Percentiles rank a stretch among this genome's conserved stretches.
Conservation (phyloP, 78 protist genomes). For the Dictyostelium firmibasis region DNA sequence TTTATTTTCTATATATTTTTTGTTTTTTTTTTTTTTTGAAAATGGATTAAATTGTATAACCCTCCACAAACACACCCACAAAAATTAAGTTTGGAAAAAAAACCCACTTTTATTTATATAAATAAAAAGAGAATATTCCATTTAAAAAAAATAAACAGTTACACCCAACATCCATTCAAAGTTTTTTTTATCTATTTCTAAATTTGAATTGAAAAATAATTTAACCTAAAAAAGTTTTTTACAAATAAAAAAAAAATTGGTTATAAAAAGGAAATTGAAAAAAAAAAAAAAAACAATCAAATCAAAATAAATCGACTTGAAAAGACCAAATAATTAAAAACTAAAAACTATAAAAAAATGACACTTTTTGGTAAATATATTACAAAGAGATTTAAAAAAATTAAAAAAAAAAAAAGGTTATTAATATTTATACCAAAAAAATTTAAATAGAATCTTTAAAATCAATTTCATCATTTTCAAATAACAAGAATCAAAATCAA, state of each 20-base stretch:
- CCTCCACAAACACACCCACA: too few relatives aligned
- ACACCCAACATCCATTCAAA: background rate
- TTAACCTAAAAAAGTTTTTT: background rate
- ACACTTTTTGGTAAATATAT: background rate
- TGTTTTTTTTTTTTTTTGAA: too few relatives aligned
- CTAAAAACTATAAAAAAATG: background rate
- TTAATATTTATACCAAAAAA: background rate
- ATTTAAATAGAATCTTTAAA: background rate
- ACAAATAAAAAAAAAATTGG: background rate
- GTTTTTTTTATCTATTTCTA: background rate
- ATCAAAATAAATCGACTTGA: background rate
- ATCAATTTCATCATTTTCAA: background rate
- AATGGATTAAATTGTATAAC: too few relatives aligned
- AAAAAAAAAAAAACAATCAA: background rate
- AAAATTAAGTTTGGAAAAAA: too few relatives aligned
- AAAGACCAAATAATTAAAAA: background rate
- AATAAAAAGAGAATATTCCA: too few relatives aligned
- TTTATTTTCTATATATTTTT: too few relatives aligned
- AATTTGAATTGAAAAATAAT: background rate
- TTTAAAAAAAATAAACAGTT: background rate
- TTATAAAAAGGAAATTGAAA: background rate
- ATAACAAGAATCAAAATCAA: background rate
- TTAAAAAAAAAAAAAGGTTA: background rate
- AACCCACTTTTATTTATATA: too few relatives aligned
- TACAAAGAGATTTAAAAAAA: background rate